Percentiles rank a stretch among this genome's conserved stretches.
These are phyloP conservation scores for Ophiorrhiza pumila DNA, from an alignment of 257 asterid species.

Conservation along the genomic window DNA sequence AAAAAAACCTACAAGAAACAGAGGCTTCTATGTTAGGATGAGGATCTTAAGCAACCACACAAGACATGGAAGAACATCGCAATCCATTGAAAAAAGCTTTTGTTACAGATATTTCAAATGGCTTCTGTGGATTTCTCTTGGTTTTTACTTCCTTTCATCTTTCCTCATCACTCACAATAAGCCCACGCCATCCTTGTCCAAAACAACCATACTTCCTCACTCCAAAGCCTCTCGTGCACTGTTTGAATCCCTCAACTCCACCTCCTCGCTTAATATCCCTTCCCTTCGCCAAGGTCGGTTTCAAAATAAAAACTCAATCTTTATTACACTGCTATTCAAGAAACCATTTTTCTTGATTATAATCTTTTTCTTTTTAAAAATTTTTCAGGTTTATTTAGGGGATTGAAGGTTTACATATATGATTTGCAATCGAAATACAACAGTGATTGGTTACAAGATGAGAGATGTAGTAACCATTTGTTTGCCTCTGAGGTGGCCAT, in stretches of 20 bases:
- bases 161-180: conserved; percentile 45
- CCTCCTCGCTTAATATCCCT: conserved; percentile 13
- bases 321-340: neutral
- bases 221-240: conserved; percentile 64
- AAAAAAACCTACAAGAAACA: conserved; percentile 34
- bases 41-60: conserved; percentile 36
- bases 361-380: neutral
- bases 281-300: conserved; percentile 13
- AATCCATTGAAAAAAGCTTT: conserved; percentile 16
- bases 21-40: conserved; percentile 71
- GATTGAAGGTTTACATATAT: conserved; percentile 57
- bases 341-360: neutral
- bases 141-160: conserved; percentile 53
- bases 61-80: conserved; percentile 25
- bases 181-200: conserved; percentile 34
- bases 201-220: conserved; percentile 37
- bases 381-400: conserved; percentile 35
- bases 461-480: conserved; percentile 65
- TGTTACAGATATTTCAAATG: conserved; percentile 60
- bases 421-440: conserved; percentile 73
- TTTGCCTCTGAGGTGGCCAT: conserved; percentile 93
- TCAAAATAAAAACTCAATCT: neutral
- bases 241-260: conserved; percentile 36
- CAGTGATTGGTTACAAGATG: conserved; percentile 55
- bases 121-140: conserved; percentile 62